Evolutionary conservation across 2,329 filamentous ascomycete genomes (phyloP).

Genomic region (Colletotrichum tropicicola): DNA sequence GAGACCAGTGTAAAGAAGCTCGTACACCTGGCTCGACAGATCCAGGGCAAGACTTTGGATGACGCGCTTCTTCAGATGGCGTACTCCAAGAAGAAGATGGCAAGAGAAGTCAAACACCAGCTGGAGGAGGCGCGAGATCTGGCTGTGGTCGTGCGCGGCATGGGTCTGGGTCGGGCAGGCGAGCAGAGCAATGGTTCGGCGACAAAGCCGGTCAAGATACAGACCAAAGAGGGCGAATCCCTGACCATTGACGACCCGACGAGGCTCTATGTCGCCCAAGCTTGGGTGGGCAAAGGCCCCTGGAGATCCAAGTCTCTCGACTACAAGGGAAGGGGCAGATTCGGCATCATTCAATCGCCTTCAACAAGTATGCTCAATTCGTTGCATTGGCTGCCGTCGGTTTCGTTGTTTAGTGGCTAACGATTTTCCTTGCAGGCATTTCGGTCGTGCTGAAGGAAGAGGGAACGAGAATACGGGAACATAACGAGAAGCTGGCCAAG

Average conservation of each 20-base stretch:
- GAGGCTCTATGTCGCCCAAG: conserved; percentile 89
- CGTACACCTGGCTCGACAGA: conserved; percentile 84
- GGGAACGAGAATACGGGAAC: conserved; percentile 83
- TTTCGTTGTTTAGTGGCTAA: not conserved
- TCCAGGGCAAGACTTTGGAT: conserved; percentile 91
- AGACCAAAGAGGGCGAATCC: conserved; percentile 78
- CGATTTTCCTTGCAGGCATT: conserved; percentile 62
- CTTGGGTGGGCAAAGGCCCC: conserved; percentile 86
- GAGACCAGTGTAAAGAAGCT: conserved; percentile 94
- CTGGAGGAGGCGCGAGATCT: conserved; percentile 83
- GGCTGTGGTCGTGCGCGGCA: conserved; percentile 82
- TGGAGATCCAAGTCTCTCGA: conserved; percentile 67
- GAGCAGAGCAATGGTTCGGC: conserved; percentile 43
- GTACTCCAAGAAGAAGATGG: conserved; percentile 93
- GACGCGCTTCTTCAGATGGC: conserved; percentile 95
- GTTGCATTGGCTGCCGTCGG: not conserved
- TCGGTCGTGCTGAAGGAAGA: conserved; percentile 92
- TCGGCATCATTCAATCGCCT: conserved; percentile 74
- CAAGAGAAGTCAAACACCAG: conserved; percentile 80
- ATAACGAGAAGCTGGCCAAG: conserved; percentile 81
- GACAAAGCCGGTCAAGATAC: conserved; percentile 60
- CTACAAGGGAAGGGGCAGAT: conserved; percentile 79
- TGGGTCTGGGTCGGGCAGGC: conserved; percentile 73
- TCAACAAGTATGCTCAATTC: conserved; percentile 70
- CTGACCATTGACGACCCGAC: conserved; percentile 77